Evolutionary conservation across 1,284 basidiomycete species (phyloP).

Genomic region (Thecaphora frezii): DNA sequence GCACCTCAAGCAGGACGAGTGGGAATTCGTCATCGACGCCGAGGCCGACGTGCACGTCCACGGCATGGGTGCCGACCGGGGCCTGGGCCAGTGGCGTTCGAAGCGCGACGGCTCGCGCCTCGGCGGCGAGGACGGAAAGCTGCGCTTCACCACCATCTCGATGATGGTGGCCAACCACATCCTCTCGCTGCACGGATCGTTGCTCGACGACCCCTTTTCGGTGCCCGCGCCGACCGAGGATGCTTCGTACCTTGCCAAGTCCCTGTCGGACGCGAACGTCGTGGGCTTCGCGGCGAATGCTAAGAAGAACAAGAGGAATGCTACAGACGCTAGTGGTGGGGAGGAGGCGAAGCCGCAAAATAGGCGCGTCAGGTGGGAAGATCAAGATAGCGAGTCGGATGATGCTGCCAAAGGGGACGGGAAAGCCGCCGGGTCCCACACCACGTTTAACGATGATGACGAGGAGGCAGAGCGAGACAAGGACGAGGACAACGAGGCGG

Average conservation of each 20-base stretch:
- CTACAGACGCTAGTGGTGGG: neutral
- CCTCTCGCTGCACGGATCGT: slow-evolving; percentile 86
- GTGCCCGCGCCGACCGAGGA: slow-evolving; percentile 41
- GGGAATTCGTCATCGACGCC: slow-evolving; percentile 78
- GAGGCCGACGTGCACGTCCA: slow-evolving; percentile 31
- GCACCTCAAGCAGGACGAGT: slow-evolving; percentile 80
- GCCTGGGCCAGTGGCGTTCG: slow-evolving; percentile 77
- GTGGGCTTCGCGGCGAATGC: slow-evolving; percentile 12
- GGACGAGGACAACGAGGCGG: neutral
- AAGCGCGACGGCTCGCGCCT: slow-evolving; percentile 71
- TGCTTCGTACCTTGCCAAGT: slow-evolving; percentile 27
- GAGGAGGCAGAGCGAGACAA: neutral
- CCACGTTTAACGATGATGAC: neutral
- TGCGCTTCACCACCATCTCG: slow-evolving; percentile 89
- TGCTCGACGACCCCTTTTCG: slow-evolving; percentile 82
- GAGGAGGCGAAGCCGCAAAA: neutral
- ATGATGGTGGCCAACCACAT: slow-evolving; percentile 91
- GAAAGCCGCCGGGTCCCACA: too few relatives aligned
- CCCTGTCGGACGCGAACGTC: slow-evolving; percentile 21
- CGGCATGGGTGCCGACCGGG: slow-evolving; percentile 1
- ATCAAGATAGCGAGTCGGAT: slow-evolving; percentile 4
- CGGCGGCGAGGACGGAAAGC: slow-evolving; percentile 70
- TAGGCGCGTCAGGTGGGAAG: slow-evolving; percentile 12
- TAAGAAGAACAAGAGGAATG: slow-evolving; percentile 2
- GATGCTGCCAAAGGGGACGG: slow-evolving; percentile 1